These are phyloP conservation scores for Aspergillus quadrilineatus DNA, from an alignment of 2,329 filamentous ascomycete genomes.

Conservation along the genomic window DNA sequence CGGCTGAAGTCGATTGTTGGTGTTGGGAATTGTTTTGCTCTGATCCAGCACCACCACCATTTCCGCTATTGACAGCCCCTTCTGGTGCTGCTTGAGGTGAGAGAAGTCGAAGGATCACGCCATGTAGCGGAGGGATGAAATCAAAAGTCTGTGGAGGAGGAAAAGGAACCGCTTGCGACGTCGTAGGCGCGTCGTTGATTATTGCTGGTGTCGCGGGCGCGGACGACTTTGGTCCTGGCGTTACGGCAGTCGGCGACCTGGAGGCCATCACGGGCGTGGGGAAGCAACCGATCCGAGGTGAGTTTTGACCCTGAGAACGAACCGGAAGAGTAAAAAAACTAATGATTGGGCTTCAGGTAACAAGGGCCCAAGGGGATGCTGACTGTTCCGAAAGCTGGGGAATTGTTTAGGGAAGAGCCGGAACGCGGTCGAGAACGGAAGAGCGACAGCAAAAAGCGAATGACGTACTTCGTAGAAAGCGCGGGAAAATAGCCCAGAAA, in stretches of 20 bases:
- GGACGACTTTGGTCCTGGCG: slow-evolving; percentile 45
- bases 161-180: slow-evolving; percentile 54
- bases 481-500: slow-evolving; percentile 25
- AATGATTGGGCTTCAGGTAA: slow-evolving; percentile 7
- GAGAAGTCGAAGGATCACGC: slow-evolving; percentile 73
- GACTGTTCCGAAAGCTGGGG: slow-evolving; percentile 15
- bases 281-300: slow-evolving; percentile 16
- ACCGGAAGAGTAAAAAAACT: slow-evolving; percentile 1
- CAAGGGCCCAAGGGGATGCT: not conserved
- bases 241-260: slow-evolving; percentile 32
- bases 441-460: not conserved
- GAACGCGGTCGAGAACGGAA: slow-evolving; percentile 26
- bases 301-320: slow-evolving; percentile 2
- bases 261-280: slow-evolving; percentile 35
- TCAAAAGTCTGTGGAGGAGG: slow-evolving; percentile 83
- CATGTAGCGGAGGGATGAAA: slow-evolving; percentile 76
- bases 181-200: slow-evolving; percentile 34
- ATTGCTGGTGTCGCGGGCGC: slow-evolving; percentile 35
- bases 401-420: slow-evolving; percentile 39
- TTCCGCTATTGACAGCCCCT: slow-evolving; percentile 35
- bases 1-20: slow-evolving; percentile 28
- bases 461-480: slow-evolving; percentile 28
- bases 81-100: slow-evolving; percentile 44
- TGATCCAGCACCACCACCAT: slow-evolving; percentile 23
- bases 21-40: slow-evolving; percentile 24